Evolutionary conservation across 1,284 basidiomycete genomes (phyloP).

Genomic region (Coniferiporia sulphurascens): DNA sequence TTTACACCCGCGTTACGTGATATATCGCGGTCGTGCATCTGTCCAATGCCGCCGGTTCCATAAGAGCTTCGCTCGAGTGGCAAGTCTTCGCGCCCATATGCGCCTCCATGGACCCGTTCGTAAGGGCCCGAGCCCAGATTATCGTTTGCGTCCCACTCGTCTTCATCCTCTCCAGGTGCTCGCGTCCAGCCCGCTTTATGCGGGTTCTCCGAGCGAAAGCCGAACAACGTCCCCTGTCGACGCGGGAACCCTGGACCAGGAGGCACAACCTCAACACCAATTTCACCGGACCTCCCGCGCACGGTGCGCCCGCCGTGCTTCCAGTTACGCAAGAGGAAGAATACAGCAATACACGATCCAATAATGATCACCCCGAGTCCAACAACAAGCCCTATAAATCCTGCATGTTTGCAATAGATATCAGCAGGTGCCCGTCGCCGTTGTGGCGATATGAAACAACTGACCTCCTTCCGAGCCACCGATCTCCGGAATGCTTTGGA

Average conservation of each 20-base stretch:
- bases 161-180: constrained; percentile 16
- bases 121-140: background rate
- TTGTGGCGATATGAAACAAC: background rate
- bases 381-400: constrained; percentile 20
- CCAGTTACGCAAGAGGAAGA: constrained; percentile 17
- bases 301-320: constrained; percentile 17
- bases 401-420: background rate
- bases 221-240: constrained; percentile 17
- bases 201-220: constrained; percentile 10
- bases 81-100: constrained; percentile 1
- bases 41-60: background rate
- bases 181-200: constrained; percentile 13
- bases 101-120: background rate
- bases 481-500: constrained; percentile 14
- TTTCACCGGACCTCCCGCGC: constrained; percentile 13
- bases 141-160: constrained; percentile 17
- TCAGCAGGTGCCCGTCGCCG: background rate
- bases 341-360: constrained; percentile 16
- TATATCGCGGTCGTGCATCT: too few relatives aligned
- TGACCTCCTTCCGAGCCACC: constrained; percentile 19
- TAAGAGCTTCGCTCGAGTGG: constrained; percentile 2
- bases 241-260: constrained; percentile 2
- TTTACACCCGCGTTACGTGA: background rate
- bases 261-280: constrained; percentile 9
- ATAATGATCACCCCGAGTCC: constrained; percentile 18